Base-by-base conservation (phyloP, 2,329 filamentous ascomycete genomes). In the Alternaria burnsii region DNA sequence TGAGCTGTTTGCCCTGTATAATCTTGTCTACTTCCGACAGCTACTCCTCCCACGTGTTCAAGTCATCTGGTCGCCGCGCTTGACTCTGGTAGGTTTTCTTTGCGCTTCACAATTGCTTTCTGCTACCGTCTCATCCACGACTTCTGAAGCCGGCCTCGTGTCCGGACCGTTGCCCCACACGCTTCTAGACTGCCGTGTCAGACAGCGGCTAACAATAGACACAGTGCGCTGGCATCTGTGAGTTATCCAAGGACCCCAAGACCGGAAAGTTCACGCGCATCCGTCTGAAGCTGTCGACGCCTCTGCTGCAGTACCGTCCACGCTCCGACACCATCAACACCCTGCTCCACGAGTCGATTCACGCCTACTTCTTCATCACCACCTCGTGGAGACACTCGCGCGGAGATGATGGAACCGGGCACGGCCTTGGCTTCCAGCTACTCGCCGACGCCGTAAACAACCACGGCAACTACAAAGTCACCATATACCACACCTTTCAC, bases 331-430 rank as follows among this genome's bases (percentile, higher is more conserved):
- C 78, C 2, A 70, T 82, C 58, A 80, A 82, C 58, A 82, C 80
- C 1, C 68, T 82, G 20, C 70, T 82, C 3, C 81, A 82, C 59
- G 81, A 82, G 59, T 74, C 77, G 3, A 82, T 82, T 18, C 80
- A 82, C 51, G 80, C 80, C 26, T 82, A 82, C 63, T 81, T 82
- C 71, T 82, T 82, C 69, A 70, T 82, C 38, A 81, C 78, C 14
- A 81, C 79, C 3, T 79, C 79, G 9, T 81, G 78, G 79, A 68
- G 61, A 48, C 79, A 82, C 58, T 76, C 76, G 9, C 76, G 80
- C 7, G 78, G 78, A 11, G 79, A 82, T 32, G 75, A 78, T 54
- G 78, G 79, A 0, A 81, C 80, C 16, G 80, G 81, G 0, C 81
- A 82, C 58, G 81, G 80, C 1, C 62, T 61, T 10, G 81, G 80